A percentile compares a stretch with the other conserved stretches of the same genome.
Conservation (phyloP, 1,284 basidiomycete species). For the Trichosporon coremiiforme region DNA sequence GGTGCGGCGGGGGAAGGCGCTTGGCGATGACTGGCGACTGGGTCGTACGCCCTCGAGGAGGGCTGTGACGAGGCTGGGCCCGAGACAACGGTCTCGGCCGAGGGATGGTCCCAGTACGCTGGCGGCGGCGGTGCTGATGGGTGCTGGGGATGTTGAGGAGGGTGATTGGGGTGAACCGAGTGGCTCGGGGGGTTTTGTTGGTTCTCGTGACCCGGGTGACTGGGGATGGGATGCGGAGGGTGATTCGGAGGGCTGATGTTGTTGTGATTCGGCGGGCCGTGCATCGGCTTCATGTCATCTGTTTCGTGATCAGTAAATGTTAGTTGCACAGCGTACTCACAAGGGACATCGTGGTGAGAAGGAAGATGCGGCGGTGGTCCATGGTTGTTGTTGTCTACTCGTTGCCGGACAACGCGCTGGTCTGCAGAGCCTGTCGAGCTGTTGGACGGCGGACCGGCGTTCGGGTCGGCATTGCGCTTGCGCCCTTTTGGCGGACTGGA, state of each 20-base stretch:
- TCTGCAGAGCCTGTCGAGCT: neutral
- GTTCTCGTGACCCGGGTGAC: neutral
- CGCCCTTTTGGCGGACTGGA: conserved; percentile 7
- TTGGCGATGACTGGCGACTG: neutral
- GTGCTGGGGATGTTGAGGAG: neutral
- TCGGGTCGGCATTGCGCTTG: neutral
- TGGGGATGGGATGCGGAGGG: neutral
- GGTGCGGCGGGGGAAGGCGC: conserved; percentile 5
- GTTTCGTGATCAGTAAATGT: neutral
- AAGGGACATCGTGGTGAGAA: neutral
- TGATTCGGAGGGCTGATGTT: conserved; percentile 6
- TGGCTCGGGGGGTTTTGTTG: neutral
- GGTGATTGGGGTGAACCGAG: neutral
- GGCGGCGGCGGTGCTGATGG: neutral
- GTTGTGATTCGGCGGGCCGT: neutral
- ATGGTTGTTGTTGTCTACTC: neutral
- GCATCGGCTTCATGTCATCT: conserved; percentile 13
- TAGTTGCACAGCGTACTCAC: neutral
- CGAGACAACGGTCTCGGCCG: conserved; percentile 8
- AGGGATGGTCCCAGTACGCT: conserved; percentile 14
- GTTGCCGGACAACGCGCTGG: conserved; percentile 1
- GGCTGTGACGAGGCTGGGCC: conserved; percentile 1
- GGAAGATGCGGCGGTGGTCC: conserved; percentile 8
- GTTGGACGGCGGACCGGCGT: neutral
- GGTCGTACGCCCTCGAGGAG: conserved; percentile 14